These are phyloP conservation scores for Ceratocystis ficicola DNA, from an alignment of 2,329 filamentous ascomycete genomes.

Conservation along the genomic window DNA sequence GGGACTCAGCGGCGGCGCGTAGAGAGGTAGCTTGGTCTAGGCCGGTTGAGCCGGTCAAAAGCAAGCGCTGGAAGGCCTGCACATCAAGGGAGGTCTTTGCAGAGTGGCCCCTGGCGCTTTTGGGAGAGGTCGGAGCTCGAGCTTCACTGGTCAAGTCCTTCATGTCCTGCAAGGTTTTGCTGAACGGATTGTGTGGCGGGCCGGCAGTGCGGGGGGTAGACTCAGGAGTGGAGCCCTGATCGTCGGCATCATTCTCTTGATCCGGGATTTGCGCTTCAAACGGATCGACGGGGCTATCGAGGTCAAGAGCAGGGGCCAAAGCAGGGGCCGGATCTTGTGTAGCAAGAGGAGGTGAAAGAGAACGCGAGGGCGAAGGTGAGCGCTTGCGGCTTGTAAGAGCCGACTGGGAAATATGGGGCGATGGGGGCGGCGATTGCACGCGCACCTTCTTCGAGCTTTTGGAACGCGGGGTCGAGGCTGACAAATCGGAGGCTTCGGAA, in stretches of 20 bases:
- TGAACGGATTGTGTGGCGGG: conserved; percentile 37
- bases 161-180: conserved; percentile 42
- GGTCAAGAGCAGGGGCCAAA: neutral
- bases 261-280: neutral
- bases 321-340: neutral
- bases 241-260: neutral
- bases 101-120: neutral
- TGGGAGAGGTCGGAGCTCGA: conserved; percentile 12
- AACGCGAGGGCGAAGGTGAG: neutral
- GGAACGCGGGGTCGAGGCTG: conserved; percentile 19
- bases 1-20: neutral
- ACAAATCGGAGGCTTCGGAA: conserved; percentile 14
- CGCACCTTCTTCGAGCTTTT: conserved; percentile 57
- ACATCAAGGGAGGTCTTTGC: conserved; percentile 41
- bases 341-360: neutral
- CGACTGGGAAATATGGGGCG: conserved; percentile 30
- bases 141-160: conserved; percentile 27
- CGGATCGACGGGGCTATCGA: neutral
- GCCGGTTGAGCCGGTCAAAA: conserved; percentile 58
- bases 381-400: neutral
- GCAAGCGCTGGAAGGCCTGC: conserved; percentile 61
- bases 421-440: conserved; percentile 51
- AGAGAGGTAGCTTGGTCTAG: conserved; percentile 23
- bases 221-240: neutral
- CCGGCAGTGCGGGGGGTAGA: neutral